Evolutionary conservation across 2,329 filamentous ascomycete species (phyloP).

Genomic region (Juglanconis oblonga): DNA sequence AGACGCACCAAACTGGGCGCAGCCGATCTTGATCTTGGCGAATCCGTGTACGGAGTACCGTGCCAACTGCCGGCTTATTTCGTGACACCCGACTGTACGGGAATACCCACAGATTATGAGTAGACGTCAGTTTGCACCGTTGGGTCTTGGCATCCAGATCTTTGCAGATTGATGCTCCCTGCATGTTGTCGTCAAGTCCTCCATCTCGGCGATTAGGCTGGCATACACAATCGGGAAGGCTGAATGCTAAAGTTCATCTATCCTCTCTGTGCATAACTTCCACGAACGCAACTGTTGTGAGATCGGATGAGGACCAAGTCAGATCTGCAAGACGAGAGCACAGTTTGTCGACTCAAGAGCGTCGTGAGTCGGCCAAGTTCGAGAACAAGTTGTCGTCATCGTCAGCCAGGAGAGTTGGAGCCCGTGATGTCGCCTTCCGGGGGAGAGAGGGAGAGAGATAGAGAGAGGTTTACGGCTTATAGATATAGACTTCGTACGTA

Average conservation of each 20-base stretch:
- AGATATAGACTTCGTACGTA: too few relatives aligned
- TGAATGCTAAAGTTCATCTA: too few relatives aligned
- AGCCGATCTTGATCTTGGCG: background rate
- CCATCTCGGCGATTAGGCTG: too few relatives aligned
- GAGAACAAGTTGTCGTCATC: background rate
- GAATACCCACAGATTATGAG: background rate
- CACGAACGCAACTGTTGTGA: too few relatives aligned
- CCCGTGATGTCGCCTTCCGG: background rate
- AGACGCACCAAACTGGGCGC: background rate
- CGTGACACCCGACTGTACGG: background rate
- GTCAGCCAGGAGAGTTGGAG: background rate
- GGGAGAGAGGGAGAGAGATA: background rate
- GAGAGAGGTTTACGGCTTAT: too few relatives aligned
- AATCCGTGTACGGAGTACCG: background rate
- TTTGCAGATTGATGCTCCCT: background rate
- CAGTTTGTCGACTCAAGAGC: too few relatives aligned
- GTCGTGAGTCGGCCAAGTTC: too few relatives aligned
- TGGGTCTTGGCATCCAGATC: slow-evolving; percentile 3
- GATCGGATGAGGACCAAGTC: too few relatives aligned
- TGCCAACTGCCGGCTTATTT: background rate
- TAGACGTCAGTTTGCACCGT: slow-evolving; percentile 3
- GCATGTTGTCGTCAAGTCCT: background rate
- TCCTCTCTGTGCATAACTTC: too few relatives aligned
- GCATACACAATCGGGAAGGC: too few relatives aligned
- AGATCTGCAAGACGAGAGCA: too few relatives aligned